Evolutionary conservation across 345 rosid genomes (phyloP).

Genomic region (Diplotaxis tenuifolia): DNA sequence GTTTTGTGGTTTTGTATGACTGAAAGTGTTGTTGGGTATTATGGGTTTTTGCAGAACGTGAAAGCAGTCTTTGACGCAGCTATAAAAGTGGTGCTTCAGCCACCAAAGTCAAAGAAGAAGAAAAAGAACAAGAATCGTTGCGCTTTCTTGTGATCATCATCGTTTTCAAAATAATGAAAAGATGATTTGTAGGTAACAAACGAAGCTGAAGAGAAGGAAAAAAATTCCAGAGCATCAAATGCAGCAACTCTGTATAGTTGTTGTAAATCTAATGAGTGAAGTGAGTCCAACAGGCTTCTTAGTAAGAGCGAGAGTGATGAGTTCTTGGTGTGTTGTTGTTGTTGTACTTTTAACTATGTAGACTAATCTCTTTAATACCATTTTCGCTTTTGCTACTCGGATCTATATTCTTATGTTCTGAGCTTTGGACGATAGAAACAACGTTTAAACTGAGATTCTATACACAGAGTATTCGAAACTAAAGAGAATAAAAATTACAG

Average conservation of each 20-base stretch:
- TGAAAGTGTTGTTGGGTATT: not conserved
- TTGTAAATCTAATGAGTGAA: not conserved
- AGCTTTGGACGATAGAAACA: conserved; percentile 4
- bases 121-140: conserved; percentile 47
- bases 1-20: not conserved
- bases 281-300: conserved; percentile 14
- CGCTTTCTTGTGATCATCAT: conserved; percentile 35
- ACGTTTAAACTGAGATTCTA: not conserved
- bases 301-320: not conserved
- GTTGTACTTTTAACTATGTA: not conserved
- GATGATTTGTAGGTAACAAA: conserved; percentile 11
- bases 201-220: conserved; percentile 15
- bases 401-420: not conserved
- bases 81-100: conserved; percentile 86
- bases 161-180: not conserved
- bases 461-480: not conserved
- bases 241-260: conserved; percentile 5
- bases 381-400: not conserved
- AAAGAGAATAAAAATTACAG: not conserved
- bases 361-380: conserved; percentile 24
- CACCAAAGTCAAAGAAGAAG: conserved; percentile 86
- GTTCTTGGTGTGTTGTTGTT: not conserved
- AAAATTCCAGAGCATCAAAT: conserved; percentile 6
- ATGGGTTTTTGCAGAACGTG: conserved; percentile 58
- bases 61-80: conserved; percentile 87